Conservation (phyloP, 1,284 basidiomycete genomes). For the Puccinia triticina region DNA sequence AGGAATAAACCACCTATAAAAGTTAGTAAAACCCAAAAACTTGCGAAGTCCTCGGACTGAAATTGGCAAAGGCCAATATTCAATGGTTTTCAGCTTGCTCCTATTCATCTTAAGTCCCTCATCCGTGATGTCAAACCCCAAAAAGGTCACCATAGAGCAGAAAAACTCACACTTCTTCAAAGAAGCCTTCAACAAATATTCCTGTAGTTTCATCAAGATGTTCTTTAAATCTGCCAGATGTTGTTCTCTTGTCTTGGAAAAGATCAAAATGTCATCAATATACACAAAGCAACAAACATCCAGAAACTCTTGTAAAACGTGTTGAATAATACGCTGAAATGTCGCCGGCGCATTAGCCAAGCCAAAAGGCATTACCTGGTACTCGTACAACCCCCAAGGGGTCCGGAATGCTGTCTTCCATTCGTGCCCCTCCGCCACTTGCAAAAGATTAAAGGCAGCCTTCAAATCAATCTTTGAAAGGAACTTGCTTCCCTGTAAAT, state of each 20-base stretch:
- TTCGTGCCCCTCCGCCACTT: neutral
- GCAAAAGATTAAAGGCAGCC: constrained; percentile 8
- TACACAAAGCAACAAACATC: no score
- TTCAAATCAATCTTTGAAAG: constrained; percentile 31
- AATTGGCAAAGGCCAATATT: constrained; percentile 12
- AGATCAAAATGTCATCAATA: no score
- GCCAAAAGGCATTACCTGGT: no score
- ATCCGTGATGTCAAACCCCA: no score
- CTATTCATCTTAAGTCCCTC: constrained; percentile 19
- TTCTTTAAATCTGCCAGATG: constrained; percentile 8
- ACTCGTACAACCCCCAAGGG: constrained; percentile 36
- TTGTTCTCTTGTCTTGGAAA: constrained; percentile 4
- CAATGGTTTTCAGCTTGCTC: constrained; percentile 17
- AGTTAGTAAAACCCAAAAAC: no score
- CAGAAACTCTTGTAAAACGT: neutral
- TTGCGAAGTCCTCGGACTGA: neutral
- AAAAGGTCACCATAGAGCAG: constrained; percentile 11
- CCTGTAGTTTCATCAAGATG: neutral
- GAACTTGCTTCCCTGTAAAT: neutral
- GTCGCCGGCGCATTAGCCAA: constrained; percentile 30
- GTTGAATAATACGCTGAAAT: constrained; percentile 37
- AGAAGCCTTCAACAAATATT: constrained; percentile 17
- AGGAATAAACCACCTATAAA: no score
- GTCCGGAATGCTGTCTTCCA: constrained; percentile 33
- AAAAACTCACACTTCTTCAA: constrained; percentile 41